A percentile compares a stretch with the other conserved stretches of the same genome.
These are phyloP conservation scores for Fusarium brevicatenulatum DNA, from an alignment of 2,329 filamentous ascomycete species.

Conservation along the genomic window DNA sequence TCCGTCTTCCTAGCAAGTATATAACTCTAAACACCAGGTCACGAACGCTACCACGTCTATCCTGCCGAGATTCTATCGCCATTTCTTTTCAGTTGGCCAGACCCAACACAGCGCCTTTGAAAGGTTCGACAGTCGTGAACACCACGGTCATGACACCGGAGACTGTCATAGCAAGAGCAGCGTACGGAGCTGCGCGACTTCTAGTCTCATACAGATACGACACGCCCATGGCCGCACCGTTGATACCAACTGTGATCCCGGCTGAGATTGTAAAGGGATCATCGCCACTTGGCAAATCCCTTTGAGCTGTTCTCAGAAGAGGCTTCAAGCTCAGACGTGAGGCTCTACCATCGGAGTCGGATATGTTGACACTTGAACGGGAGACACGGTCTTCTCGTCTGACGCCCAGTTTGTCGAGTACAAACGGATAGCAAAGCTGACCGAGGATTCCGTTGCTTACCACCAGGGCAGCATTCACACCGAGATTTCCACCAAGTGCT, in stretches of 20 bases:
- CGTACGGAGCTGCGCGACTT: slow-evolving; percentile 64
- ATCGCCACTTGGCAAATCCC: slow-evolving; percentile 41
- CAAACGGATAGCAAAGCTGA: slow-evolving; percentile 53
- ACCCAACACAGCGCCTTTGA: slow-evolving; percentile 51
- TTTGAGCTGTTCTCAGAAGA: slow-evolving; percentile 15
- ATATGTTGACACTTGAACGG: not conserved
- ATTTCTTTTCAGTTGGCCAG: slow-evolving; percentile 45
- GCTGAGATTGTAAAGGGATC: slow-evolving; percentile 56
- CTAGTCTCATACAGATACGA: slow-evolving; percentile 65
- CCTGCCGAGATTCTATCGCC: not conserved
- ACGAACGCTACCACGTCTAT: slow-evolving; percentile 8
- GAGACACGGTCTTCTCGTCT: not conserved
- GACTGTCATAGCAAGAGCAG: slow-evolving; percentile 66
- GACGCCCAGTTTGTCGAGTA: slow-evolving; percentile 46
- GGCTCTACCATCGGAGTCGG: slow-evolving; percentile 1
- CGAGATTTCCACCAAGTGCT: slow-evolving; percentile 56
- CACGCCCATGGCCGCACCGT: slow-evolving; percentile 69
- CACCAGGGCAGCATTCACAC: slow-evolving; percentile 61
- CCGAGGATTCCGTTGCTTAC: slow-evolving; percentile 62
- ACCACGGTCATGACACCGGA: slow-evolving; percentile 67
- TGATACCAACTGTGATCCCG: slow-evolving; percentile 66
- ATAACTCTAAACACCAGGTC: slow-evolving; percentile 33
- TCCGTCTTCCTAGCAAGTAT: slow-evolving; percentile 19
- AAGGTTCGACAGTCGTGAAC: slow-evolving; percentile 60
- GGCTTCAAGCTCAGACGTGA: not conserved